Conservation (phyloP, 768 basidiomycete species). For the Mycena indigotica region DNA sequence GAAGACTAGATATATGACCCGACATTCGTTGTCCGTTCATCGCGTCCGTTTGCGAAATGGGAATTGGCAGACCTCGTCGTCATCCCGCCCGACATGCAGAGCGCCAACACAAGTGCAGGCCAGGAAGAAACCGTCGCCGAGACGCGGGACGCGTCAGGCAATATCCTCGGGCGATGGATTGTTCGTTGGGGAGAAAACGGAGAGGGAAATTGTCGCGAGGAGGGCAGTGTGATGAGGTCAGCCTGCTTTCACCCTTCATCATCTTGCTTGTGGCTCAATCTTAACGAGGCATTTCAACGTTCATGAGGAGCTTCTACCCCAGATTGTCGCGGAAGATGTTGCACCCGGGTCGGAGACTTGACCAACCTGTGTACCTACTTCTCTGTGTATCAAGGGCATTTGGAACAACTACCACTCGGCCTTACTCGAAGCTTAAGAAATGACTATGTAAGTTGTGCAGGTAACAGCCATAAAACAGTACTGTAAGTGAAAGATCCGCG, state of each 20-base stretch:
- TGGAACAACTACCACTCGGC: too few relatives aligned
- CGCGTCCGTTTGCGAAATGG: conserved; percentile 79
- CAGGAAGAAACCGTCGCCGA: conserved; percentile 81
- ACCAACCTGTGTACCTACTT: too few relatives aligned
- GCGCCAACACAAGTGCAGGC: conserved; percentile 42
- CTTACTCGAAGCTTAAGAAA: too few relatives aligned
- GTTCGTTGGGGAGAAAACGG: conserved; percentile 74
- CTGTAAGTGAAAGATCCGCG: too few relatives aligned
- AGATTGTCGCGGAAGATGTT: not conserved
- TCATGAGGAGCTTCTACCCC: conserved; percentile 45
- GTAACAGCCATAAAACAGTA: too few relatives aligned
- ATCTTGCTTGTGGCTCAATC: not conserved
- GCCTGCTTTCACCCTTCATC: conserved; percentile 26
- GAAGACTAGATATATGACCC: conserved; percentile 63
- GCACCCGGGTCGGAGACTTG: not conserved
- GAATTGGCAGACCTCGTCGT: conserved; percentile 62
- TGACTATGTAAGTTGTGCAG: too few relatives aligned
- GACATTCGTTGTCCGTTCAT: conserved; percentile 65
- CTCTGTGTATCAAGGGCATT: too few relatives aligned
- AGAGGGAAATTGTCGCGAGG: conserved; percentile 59
- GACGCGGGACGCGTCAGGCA: conserved; percentile 59
- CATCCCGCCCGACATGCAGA: conserved; percentile 44
- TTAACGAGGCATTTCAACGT: conserved; percentile 46
- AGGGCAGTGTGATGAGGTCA: conserved; percentile 70
- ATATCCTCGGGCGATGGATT: conserved; percentile 73